Evolutionary conservation across 2,329 filamentous ascomycete genomes (phyloP).

Genomic region (Decorospora gaudefroyi): DNA sequence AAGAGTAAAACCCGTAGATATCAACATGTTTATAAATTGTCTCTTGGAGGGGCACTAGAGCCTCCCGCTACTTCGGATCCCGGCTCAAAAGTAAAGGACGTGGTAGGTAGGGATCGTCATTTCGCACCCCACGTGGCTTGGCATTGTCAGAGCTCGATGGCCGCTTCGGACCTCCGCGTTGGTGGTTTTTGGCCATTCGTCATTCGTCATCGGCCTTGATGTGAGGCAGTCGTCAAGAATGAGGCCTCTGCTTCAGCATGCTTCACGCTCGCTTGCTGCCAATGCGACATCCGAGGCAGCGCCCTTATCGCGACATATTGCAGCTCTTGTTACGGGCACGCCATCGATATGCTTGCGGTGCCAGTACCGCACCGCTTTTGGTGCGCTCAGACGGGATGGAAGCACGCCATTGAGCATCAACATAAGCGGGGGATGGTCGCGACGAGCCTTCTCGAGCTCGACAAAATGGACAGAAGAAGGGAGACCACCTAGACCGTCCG

Average conservation of each 20-base stretch:
- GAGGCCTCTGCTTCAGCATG: slow-evolving; percentile 50
- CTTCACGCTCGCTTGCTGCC: slow-evolving; percentile 41
- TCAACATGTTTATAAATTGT: background rate
- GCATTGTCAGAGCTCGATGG: slow-evolving; percentile 32
- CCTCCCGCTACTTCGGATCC: slow-evolving; percentile 28
- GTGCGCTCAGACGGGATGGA: slow-evolving; percentile 11
- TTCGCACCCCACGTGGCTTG: slow-evolving; percentile 29
- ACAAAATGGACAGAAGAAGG: slow-evolving; percentile 27
- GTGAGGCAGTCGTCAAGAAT: slow-evolving; percentile 40
- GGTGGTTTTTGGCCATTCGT: slow-evolving; percentile 23
- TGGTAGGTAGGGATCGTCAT: slow-evolving; percentile 21
- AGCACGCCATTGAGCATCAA: slow-evolving; percentile 11
- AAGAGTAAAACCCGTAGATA: slow-evolving; percentile 1
- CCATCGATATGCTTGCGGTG: slow-evolving; percentile 38
- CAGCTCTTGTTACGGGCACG: slow-evolving; percentile 11
- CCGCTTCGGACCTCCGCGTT: slow-evolving; percentile 11
- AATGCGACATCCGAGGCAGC: slow-evolving; percentile 21
- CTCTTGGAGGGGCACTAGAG: slow-evolving; percentile 20
- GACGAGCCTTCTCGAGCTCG: slow-evolving; percentile 29
- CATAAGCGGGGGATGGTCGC: slow-evolving; percentile 5
- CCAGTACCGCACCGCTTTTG: slow-evolving; percentile 35
- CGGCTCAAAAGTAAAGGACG: slow-evolving; percentile 19
- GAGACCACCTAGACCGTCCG: slow-evolving; percentile 18
- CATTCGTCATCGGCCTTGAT: slow-evolving; percentile 24
- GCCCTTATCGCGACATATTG: slow-evolving; percentile 18